Percentiles rank a stretch among this genome's conserved stretches.
Evolutionary conservation across 2,329 filamentous ascomycete genomes (phyloP).

Genomic region (Clathrospora elynae): DNA sequence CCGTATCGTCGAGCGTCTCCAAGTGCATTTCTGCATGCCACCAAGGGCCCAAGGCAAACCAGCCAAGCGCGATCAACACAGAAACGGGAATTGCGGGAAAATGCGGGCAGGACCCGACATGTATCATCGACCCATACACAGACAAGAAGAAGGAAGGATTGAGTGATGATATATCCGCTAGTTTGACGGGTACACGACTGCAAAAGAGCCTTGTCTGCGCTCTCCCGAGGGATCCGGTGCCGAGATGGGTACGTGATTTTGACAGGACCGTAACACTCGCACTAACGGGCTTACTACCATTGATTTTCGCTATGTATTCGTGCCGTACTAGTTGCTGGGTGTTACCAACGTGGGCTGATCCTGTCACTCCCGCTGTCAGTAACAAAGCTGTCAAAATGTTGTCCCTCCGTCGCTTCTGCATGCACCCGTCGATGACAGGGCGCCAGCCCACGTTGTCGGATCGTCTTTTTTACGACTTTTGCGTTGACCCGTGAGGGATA

Average conservation of each 20-base stretch:
- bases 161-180: slow-evolving; percentile 30
- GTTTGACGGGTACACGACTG: slow-evolving; percentile 29
- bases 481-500: slow-evolving; percentile 23
- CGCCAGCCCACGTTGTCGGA: slow-evolving; percentile 39
- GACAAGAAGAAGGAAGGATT: slow-evolving; percentile 22
- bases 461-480: slow-evolving; percentile 22
- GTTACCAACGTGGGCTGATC: slow-evolving; percentile 35
- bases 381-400: slow-evolving; percentile 41
- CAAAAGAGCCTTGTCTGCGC: slow-evolving; percentile 20
- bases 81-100: slow-evolving; percentile 37
- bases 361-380: slow-evolving; percentile 41
- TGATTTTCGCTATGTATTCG: too few relatives aligned
- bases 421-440: slow-evolving; percentile 30
- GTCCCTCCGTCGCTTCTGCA: slow-evolving; percentile 34
- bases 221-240: slow-evolving; percentile 18
- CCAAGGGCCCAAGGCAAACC: slow-evolving; percentile 28
- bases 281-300: slow-evolving; percentile 20
- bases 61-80: slow-evolving; percentile 20
- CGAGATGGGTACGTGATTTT: slow-evolving; percentile 35
- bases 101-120: slow-evolving; percentile 36
- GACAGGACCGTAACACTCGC: slow-evolving; percentile 37
- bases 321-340: slow-evolving; percentile 18
- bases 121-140: slow-evolving; percentile 22
- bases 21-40: slow-evolving; percentile 10
- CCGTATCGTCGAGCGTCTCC: slow-evolving; percentile 1